Evolutionary conservation across 208 protist species (phyloP).

Genomic region (Leptomonas seymouri): DNA sequence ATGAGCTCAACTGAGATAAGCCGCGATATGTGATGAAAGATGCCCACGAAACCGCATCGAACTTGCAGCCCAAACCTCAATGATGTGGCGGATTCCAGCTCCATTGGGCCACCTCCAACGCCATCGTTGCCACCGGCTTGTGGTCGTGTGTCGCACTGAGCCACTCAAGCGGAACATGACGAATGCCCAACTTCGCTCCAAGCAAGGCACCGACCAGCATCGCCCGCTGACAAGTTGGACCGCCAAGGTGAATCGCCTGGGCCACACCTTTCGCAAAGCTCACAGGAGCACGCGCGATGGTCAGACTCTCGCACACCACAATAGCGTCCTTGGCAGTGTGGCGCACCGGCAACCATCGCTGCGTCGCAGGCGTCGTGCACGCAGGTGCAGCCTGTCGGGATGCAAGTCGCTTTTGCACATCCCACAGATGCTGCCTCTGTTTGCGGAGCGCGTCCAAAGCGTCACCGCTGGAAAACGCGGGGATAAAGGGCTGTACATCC

Average conservation of each 20-base stretch:
- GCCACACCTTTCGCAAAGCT: constrained; percentile 63
- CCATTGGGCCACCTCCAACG: constrained; percentile 84
- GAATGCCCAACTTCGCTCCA: constrained; percentile 67
- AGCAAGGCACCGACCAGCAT: constrained; percentile 85
- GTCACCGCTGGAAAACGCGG: not conserved
- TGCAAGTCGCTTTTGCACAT: constrained; percentile 3
- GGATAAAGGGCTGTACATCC: constrained; percentile 38
- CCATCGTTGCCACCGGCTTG: constrained; percentile 60
- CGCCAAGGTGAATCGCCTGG: constrained; percentile 57
- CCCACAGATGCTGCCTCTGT: constrained; percentile 1
- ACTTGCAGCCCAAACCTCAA: constrained; percentile 11
- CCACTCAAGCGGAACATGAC: constrained; percentile 70
- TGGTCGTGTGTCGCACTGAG: constrained; percentile 74
- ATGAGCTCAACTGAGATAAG: not conserved
- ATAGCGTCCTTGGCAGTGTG: constrained; percentile 34
- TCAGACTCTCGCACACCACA: constrained; percentile 59
- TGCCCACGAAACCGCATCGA: not conserved
- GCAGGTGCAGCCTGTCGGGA: not conserved
- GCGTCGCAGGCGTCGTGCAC: not conserved
- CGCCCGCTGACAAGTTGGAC: constrained; percentile 54
- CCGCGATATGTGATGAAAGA: not conserved
- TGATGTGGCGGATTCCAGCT: constrained; percentile 82
- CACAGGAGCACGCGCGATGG: constrained; percentile 48
- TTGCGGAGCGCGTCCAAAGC: not conserved
- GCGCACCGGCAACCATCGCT: constrained; percentile 35